These are phyloP conservation scores for Castanea crenata DNA, from an alignment of 306 rosid genomes.

Conservation along the genomic window DNA sequence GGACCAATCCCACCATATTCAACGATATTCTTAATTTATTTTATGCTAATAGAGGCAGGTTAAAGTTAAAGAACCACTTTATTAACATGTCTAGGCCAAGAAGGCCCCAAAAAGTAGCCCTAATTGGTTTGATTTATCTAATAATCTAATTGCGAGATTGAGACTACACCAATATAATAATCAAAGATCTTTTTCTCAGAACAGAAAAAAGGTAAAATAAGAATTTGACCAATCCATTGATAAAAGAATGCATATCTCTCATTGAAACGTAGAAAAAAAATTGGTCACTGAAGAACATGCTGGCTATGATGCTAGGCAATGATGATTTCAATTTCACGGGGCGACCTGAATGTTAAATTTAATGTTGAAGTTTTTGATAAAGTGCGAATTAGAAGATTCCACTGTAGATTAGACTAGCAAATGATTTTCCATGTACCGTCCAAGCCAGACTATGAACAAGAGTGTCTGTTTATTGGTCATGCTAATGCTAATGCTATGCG, in stretches of 20 bases:
- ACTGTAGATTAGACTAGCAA: not conserved
- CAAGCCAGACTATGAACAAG: too few species aligned
- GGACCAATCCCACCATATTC: too few species aligned
- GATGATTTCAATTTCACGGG: constrained; percentile 12
- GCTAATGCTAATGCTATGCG: too few species aligned
- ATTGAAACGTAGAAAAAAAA: not conserved
- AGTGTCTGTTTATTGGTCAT: too few species aligned
- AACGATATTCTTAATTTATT: too few species aligned
- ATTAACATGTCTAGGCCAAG: too few species aligned
- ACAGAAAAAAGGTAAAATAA: not conserved
- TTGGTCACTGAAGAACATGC: constrained; percentile 6
- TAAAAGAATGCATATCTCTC: not conserved
- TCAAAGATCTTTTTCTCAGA: not conserved
- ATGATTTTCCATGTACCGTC: not conserved
- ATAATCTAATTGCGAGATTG: too few species aligned
- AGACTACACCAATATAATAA: not conserved
- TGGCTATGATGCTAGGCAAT: constrained; percentile 13
- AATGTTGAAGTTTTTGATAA: not conserved
- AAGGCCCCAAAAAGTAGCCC: not conserved
- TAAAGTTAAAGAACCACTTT: not conserved
- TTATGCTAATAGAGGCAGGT: not conserved
- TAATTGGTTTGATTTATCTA: not conserved
- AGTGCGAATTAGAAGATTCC: not conserved
- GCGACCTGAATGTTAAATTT: not conserved
- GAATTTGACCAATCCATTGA: not conserved